Evolutionary conservation across 345 rosid species (phyloP).

Genomic region (Pistacia atlantica): DNA sequence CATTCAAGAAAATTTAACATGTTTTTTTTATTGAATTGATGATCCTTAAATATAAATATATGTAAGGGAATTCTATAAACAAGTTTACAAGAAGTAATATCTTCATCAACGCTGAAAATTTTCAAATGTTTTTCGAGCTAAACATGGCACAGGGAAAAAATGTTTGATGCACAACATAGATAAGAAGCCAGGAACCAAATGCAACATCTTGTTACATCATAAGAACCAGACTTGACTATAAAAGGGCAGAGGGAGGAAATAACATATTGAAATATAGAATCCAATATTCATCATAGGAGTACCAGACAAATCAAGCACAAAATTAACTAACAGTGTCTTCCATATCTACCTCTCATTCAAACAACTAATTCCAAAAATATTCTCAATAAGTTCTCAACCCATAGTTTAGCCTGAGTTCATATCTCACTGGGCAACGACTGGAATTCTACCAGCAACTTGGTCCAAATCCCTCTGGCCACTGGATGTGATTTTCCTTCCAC

Average conservation of each 20-base stretch:
- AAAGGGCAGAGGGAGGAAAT: background rate
- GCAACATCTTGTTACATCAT: too few relatives aligned
- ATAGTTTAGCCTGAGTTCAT: background rate
- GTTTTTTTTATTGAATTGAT: too few relatives aligned
- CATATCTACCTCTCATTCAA: conserved; percentile 15
- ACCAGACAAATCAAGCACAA: background rate
- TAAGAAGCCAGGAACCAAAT: background rate
- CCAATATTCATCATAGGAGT: too few relatives aligned
- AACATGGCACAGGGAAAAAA: background rate
- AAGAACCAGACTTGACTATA: background rate
- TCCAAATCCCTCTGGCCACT: conserved; percentile 57
- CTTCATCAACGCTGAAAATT: too few relatives aligned
- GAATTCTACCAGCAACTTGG: conserved; percentile 55
- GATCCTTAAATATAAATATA: too few relatives aligned
- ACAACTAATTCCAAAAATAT: conserved; percentile 9
- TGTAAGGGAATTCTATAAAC: too few relatives aligned
- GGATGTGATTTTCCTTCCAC: conserved; percentile 55
- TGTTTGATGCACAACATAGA: background rate
- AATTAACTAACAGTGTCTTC: background rate
- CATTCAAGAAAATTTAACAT: too few relatives aligned
- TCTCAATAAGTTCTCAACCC: background rate
- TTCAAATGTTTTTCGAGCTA: too few relatives aligned
- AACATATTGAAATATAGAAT: background rate
- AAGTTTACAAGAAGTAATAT: too few relatives aligned
- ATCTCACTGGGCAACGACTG: conserved; percentile 28